Percentiles rank a stretch among this genome's conserved stretches.
Evolutionary conservation across 2,329 filamentous ascomycete species (phyloP).

Genomic region (Fusarium torreyae): DNA sequence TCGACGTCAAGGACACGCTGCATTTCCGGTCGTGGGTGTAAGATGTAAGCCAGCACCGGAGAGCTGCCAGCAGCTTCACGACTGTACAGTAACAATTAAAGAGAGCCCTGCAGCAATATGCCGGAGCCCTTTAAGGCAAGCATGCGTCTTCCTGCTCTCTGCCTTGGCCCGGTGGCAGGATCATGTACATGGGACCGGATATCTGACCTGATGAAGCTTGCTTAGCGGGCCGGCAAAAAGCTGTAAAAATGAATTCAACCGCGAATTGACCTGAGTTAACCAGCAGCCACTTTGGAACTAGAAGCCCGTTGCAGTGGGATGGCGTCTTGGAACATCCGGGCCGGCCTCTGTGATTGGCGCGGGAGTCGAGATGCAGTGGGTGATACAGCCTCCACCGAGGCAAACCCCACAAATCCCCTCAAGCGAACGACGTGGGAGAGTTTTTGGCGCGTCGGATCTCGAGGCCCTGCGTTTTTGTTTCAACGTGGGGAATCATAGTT

Average conservation of each 20-base stretch:
- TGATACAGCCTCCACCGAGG: slow-evolving; percentile 45
- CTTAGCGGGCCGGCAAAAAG: slow-evolving; percentile 37
- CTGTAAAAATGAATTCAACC: slow-evolving; percentile 36
- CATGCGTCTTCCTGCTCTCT: slow-evolving; percentile 20
- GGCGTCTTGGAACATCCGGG: slow-evolving; percentile 38
- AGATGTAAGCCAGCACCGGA: slow-evolving; percentile 33
- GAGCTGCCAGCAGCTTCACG: slow-evolving; percentile 36
- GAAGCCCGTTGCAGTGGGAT: slow-evolving; percentile 44
- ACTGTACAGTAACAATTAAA: slow-evolving; percentile 4
- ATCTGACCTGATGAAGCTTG: slow-evolving; percentile 38
- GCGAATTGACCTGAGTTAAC: slow-evolving; percentile 39
- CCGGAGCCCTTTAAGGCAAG: slow-evolving; percentile 19
- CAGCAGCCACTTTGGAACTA: slow-evolving; percentile 37
- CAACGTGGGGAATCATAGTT: slow-evolving; percentile 51
- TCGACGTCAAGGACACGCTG: slow-evolving; percentile 11
- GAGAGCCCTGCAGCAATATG: slow-evolving; percentile 29
- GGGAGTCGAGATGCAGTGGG: slow-evolving; percentile 50
- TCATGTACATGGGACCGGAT: slow-evolving; percentile 23
- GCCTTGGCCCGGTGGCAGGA: slow-evolving; percentile 8
- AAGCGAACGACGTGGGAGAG: slow-evolving; percentile 37
- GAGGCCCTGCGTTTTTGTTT: slow-evolving; percentile 38
- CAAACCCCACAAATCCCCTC: slow-evolving; percentile 50
- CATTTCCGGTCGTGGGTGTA: slow-evolving; percentile 34
- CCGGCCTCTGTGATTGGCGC: slow-evolving; percentile 50
- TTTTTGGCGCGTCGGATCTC: slow-evolving; percentile 39